Evolutionary conservation across 306 rosid species (phyloP), one percentile per base, ranked within the genome.

Genomic region (Pterocarpus macrocarpus): DNA sequence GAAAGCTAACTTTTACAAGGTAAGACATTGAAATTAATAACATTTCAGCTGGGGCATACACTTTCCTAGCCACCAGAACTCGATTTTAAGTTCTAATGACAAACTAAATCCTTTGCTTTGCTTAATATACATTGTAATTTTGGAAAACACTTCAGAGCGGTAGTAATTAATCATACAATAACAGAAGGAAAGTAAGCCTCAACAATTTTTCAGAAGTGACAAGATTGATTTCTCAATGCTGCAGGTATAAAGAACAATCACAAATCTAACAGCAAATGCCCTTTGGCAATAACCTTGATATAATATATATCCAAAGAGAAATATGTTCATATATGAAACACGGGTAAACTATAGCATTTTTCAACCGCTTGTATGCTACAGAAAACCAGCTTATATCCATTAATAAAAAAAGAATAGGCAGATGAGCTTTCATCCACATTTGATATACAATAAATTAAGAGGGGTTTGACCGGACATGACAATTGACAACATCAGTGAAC

Each of bases 241-340:
- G 32, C 57, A 69, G 56, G 5, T 55, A 53, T 22, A 80, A 62
- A 55, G 53, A 32, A 47, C n/a, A 58, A 79, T 34, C 83, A 69
- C 69, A 79, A 68, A 32, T 34, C 55, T 11, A 57, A 14, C 49
- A 43, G 28, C 4, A 50, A 30, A 5, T 64, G 4, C 45, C 49
- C 73, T n/a, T 63, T 30, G 22, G 13, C 62, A 28, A 64, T 5
- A 5, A 43, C 49, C 49, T 43, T 43, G n/a, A 30, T 61, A 44
- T 32, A 47, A 22, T 22, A 62, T 17, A 62, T 45, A 76, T 64
- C 45, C 45, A 11, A n/a, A 28, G 33, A 43, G 32, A 59, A 41
- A 74, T 44, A 30, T 30, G 9, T 59, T 57, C 78, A 73, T 39
- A 73, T 6, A 57, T 39, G 68, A 52, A 58, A 73, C 30, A 49